phyloP scores from a whole-genome alignment of 2,329 filamentous ascomycete species.

The Pestalotiopsis sp. region DNA sequence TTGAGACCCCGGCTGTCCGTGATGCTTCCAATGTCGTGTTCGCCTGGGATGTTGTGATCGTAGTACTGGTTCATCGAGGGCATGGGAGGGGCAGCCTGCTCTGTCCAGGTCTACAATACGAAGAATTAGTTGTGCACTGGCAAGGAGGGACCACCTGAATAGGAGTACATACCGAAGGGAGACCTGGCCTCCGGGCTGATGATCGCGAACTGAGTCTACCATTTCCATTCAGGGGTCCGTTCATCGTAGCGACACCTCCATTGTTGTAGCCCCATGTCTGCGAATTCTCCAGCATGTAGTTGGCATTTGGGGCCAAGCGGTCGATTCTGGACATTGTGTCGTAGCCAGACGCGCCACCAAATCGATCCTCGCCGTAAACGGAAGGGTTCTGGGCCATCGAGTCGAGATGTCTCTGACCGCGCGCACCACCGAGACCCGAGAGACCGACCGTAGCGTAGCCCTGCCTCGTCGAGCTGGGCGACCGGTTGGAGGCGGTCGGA shows the following conservation, averaged over 20 bases:
- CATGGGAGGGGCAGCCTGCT: slow-evolving; percentile 47
- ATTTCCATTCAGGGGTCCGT: slow-evolving; percentile 67
- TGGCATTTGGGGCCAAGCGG: slow-evolving; percentile 34
- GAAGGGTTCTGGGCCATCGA: slow-evolving; percentile 65
- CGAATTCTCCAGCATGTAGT: slow-evolving; percentile 66
- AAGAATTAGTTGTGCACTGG: slow-evolving; percentile 11
- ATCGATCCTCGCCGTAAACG: slow-evolving; percentile 72
- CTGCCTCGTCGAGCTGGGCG: slow-evolving; percentile 71
- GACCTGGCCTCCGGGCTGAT: slow-evolving; percentile 58
- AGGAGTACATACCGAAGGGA: slow-evolving; percentile 70
- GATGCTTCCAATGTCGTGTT: slow-evolving; percentile 36
- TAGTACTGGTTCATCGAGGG: slow-evolving; percentile 38
- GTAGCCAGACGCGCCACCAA: slow-evolving; percentile 63
- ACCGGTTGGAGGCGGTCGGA: slow-evolving; percentile 62
- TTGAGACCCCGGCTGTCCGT: slow-evolving; percentile 37
- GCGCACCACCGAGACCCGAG: slow-evolving; percentile 57
- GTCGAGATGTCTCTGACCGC: slow-evolving; percentile 74
- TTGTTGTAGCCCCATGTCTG: slow-evolving; percentile 80
- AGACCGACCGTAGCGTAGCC: slow-evolving; percentile 60
- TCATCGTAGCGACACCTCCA: slow-evolving; percentile 64
- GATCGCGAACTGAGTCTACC: slow-evolving; percentile 53
- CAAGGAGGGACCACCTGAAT: neutral
- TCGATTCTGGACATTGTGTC: slow-evolving; percentile 48
- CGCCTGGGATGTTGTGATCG: slow-evolving; percentile 38
- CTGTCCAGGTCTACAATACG: slow-evolving; percentile 50